Evolutionary conservation across 1,284 basidiomycete species (phyloP), one percentile per base, ranked within the genome.

Genomic region (Marasmius oreades): DNA sequence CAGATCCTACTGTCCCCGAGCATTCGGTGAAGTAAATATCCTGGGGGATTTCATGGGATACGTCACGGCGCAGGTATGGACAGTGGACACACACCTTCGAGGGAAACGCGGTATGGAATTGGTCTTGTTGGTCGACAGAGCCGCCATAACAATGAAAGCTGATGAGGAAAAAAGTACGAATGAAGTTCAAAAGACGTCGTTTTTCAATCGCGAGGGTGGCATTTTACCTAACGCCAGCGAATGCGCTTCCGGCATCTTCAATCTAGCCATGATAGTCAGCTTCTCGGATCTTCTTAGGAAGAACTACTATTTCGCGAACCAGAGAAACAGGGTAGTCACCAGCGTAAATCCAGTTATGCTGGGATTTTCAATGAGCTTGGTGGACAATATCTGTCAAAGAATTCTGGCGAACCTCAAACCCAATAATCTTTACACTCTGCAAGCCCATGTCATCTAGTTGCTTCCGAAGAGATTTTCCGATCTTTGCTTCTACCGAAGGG

Each of bases 111-210:
- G 58, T 57, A 51, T 64, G 62, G 58, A 73, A 73, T 2, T 55
- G 53, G 36, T 61, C 62, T 37, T 70, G 68, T 5, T 67, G 53
- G 4, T 46, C 34, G 11, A 67, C 64, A 11, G 28, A 54, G 6
- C 72, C 72, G 20, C 42, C 64, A 59, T 74, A 74, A 57, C 73
- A 73, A 56, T 73, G 73, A 58, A 73, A 74, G 5, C 56, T 51
- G 20, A 20, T 24, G 7, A 54, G 28, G 28, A 11, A 16, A 34
- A 4, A 22, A 14, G 23, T 11, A 31, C 22, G 45, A 28, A 36
- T 18, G 28, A n/a, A n/a, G n/a, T 4, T 22, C 3, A n/a, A 42
- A 5, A 31, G 36, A n/a, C n/a, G n/a, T n/a, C n/a, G n/a, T n/a
- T n/a, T n/a, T n/a, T n/a, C n/a, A n/a, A n/a, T n/a, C n/a, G n/a